Evolutionary conservation across 2,329 filamentous ascomycete genomes (phyloP), one percentile per base, ranked within the genome.

Genomic region (Microdochium nivale): DNA sequence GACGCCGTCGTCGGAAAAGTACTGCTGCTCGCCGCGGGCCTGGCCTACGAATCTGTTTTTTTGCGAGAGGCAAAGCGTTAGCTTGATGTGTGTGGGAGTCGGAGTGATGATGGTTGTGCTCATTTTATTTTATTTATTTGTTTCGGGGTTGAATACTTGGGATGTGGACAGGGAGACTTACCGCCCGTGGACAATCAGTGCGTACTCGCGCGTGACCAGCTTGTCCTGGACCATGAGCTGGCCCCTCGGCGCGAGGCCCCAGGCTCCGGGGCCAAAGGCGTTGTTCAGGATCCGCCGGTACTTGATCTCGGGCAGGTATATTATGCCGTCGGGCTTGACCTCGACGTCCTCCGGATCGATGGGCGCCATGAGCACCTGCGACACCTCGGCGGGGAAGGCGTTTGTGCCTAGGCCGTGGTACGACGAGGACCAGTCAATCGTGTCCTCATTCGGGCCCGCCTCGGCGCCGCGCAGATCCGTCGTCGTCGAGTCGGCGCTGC

Each of bases 261-360:
- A 99, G 7, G 88, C 94, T 51, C 95, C 94, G 0, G 94, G 94
- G 0, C 94, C 92, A 71, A 99, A 99, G 0, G 90, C 90, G 62
- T 78, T 75, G 68, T 97, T 96, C 61, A 99, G 70, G 57, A 95
- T 92, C 56, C 92, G 77, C 46, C 94, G 77, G 72, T 99, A 99
- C 73, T 97, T 96, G 76, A 99, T 97, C 77, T 99, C 94, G 13
- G 94, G 94, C 53, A 99, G 76, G 67, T 97, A 99, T 54, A 97
- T 76, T 59, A 99, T 92, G 32, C 94, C 94, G 72, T 99, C 94
- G 30, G 94, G 92, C 75, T 99, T 99, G 65, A 99, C 87, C 74
- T 99, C 94, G 51, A 99, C 84, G 69, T 97, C 92, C 48, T 84
- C 78, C 0, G 79, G 71, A 51, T 82, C 72, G 13, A 95, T 67